Base-by-base conservation (phyloP, 176 grass and related monocot genomes). In the Zea luxurians region DNA sequence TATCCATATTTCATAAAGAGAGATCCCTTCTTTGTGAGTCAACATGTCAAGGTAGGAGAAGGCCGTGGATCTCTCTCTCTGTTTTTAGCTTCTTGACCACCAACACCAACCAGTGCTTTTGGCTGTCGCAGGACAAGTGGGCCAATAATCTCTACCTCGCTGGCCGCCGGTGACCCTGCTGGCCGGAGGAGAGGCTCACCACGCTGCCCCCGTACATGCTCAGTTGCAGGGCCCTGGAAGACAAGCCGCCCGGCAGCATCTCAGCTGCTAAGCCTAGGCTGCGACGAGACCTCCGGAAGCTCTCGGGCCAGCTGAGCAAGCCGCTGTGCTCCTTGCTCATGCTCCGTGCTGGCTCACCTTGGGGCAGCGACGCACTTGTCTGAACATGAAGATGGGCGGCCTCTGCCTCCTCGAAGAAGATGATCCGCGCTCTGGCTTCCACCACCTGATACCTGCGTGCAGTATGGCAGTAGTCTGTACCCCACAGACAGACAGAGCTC, bases 101-200 rank as follows among this genome's bases (percentile, higher is more conserved):
- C 37, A 75, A 59, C 17, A 38, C 42, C 20, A 47, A 65, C 5
- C 55, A 38, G 61, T 67, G 20, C 0, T 27, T 6, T 74, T 58
- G 16, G 37, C 2, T 67, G 35, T 69, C n/a, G 73, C 85, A 91
- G 89, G 83, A 92, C 57, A 81, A 92, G 76, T 90, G 80, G 89
- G 67, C 86, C 42, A 96, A 96, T 75, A 96, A 96, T 76, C 89
- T 96, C 11, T 96, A 96, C 50, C 89, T 96, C 55, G 89, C 93
- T 46, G 84, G 64, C 18, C 6, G 59, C 38, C 61, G 68, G 57
- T 80, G 62, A 27, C 54, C 34, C 64, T 54, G 64, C 60, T 35
- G 60, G 40, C 17, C 65, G 10, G 41, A 45, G 67, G 42, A 47
- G 10, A 38, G 7, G 66, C 74, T 15, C 78, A 98, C 95, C 91